Conservation (phyloP, 805 yeast genomes). For the Vanderwaltozyma yarrowii region DNA sequence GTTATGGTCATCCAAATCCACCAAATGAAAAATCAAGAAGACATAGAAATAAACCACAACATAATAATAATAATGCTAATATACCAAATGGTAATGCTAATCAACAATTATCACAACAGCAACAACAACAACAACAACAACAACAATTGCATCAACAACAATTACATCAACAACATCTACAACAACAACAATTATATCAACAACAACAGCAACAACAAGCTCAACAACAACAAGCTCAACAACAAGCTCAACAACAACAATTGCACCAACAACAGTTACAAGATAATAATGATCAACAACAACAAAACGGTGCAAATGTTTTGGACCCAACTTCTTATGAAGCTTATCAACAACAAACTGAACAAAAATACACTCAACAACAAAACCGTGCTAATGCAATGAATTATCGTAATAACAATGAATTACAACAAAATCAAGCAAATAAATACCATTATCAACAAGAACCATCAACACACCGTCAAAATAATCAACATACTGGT, state of each 20-base stretch:
- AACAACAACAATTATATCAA: conserved; percentile 18
- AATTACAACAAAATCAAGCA: conserved; percentile 9
- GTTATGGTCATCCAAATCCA: conserved; percentile 93
- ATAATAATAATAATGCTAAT: conserved; percentile 8
- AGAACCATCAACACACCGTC: conserved; percentile 11
- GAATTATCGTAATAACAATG: conserved; percentile 23
- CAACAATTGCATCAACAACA: conserved; percentile 2
- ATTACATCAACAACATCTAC: conserved; percentile 14
- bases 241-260: conserved; percentile 5
- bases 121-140: conserved; percentile 6
- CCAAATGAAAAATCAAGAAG: conserved; percentile 38
- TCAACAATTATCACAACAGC: conserved; percentile 9
- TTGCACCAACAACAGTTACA: conserved; percentile 7
- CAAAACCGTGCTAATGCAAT: conserved; percentile 7
- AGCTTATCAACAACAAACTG: conserved; percentile 30
- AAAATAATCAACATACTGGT: conserved; percentile 6
- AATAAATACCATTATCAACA: conserved; percentile 8
- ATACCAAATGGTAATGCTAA: conserved; percentile 11
- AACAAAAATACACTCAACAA: conserved; percentile 27
- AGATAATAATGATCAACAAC: conserved; percentile 8
- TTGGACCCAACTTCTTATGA: conserved; percentile 36
- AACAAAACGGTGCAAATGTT: conserved; percentile 9
- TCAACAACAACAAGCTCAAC: background rate
- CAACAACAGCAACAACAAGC: conserved; percentile 21
- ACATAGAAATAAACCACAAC: conserved; percentile 14